Base-by-base conservation (phyloP, 2,329 filamentous ascomycete genomes). In the Microsporum ferrugineum region DNA sequence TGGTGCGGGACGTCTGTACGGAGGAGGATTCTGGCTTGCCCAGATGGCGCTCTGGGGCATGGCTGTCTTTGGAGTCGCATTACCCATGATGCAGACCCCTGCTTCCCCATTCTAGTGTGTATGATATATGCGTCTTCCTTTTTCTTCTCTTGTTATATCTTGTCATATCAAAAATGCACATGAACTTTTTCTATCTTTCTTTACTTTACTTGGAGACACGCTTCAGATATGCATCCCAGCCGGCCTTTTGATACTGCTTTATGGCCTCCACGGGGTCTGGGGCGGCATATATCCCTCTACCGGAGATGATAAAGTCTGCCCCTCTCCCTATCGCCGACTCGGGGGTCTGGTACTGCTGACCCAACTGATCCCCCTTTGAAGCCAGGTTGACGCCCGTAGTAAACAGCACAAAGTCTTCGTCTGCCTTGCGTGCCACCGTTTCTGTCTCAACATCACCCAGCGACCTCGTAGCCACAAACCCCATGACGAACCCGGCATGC, bases 261-360 rank as follows among this genome's bases (percentile, higher is more conserved):
- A 69, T 76, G 2, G 76, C 76, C 62, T 74, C 72, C 31, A 78
- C 71, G 4, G 77, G 76, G 66, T 79, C 76, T 8, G 69, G 60
- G 17, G 74, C 75, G 34, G 73, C 73, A 66, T 79, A 78, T 60
- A 79, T 78, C 5, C 77, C 77, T 31, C 77, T 70, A 2, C 77
- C 77, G 7, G 76, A 72, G 65, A 79, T 78, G 49, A 79, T 77
- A 62, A 79, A 79, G 64, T 79, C 77, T 10, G 77, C 77, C 5
- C 77, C 77, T 10, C 76, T 71, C 7, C 68, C 73, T 65, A 78
- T 70, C 0, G 77, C 77, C 41, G 74, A 76, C 62, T 71, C 71
- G 6, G 77, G 77, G 2, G 76, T 78, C 68, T 78, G 76, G 62
- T 79, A 79, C 67, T 79, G 77, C 67, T 79, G 77, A 1, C 77